Base-by-base conservation (phyloP, 2,329 filamentous ascomycete species). In the Basipetospora sp. region DNA sequence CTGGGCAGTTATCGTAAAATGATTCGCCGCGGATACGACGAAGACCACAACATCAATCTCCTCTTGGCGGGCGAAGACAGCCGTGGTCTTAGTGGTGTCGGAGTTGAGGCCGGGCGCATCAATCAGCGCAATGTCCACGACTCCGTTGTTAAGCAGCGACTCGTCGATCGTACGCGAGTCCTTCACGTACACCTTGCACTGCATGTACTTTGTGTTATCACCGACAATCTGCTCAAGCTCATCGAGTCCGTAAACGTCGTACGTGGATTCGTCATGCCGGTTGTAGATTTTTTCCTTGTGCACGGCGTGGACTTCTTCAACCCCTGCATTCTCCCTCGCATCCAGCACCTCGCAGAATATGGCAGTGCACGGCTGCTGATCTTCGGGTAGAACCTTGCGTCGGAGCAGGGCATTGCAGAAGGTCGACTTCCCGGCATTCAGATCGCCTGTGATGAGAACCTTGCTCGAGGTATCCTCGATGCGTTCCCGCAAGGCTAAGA, bases 41-140 rank as follows among this genome's bases (percentile, higher is more conserved):
- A 98, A 98, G 0, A 98, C 87, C 1, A 98, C 90, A 0, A 98
- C 90, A 49, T 98, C 90, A 45, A 98, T 98, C 59, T 98, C 90
- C 56, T 98, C 90, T 53, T 98, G 90, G 41, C 90, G 72, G 17
- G 90, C 90, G 56, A 98, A 98, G 5, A 98, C 82, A 15, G 90
- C 90, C 1, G 90, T 98, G 0, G 90, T 98, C 62, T 96, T 93
- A 32, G 94, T 77, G 2, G 88, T 96, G 55, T 98, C 88, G 16
- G 83, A 85, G 58, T 98, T 98, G 38, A 98, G 67, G 20, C 90
- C 90, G 2, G 90, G 90, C 0, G 90, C 90, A 57, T 98, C 90
- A 46, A 98, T 98, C 38, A 98, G 69, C 1, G 90, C 87, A 54
- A 98, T 98, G 52, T 98, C 90, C 30, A 98, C 90, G 1, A 96